Evolutionary conservation across 148 eudicot species (phyloP).

Genomic region (Dysphania ambrosioides): DNA sequence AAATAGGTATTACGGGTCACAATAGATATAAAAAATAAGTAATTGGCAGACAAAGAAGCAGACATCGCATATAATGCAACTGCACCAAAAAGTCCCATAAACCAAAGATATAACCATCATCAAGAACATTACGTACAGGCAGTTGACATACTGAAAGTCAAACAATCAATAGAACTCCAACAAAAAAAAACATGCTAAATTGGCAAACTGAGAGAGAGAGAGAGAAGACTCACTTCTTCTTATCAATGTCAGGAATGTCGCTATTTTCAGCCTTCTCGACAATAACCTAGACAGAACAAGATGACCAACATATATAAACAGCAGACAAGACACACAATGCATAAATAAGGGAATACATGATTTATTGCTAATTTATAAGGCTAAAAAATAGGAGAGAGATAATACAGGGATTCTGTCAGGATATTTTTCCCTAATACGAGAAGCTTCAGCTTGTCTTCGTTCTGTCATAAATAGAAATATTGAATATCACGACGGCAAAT

Average conservation of each 20-base stretch:
- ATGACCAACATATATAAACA: background rate
- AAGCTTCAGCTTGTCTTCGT: conserved; percentile 94
- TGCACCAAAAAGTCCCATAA: background rate
- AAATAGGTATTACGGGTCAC: background rate
- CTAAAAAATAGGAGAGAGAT: background rate
- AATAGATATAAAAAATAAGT: background rate
- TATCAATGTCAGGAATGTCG: conserved; percentile 93
- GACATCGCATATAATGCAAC: background rate
- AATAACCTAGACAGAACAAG: conserved; percentile 51
- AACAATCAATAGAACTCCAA: background rate
- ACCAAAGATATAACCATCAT: background rate
- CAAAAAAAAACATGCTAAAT: background rate
- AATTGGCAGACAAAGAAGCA: background rate
- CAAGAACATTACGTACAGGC: too few species aligned
- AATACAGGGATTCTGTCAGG: conserved; percentile 93
- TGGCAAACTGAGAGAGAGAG: background rate
- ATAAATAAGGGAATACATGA: too few species aligned
- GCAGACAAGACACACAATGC: background rate
- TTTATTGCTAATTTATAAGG: background rate
- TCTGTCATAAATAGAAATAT: conserved; percentile 40
- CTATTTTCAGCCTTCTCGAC: conserved; percentile 94
- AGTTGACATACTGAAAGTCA: background rate
- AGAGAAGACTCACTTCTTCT: conserved; percentile 64
- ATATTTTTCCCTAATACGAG: conserved; percentile 94
- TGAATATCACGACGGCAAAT: background rate